Percentiles rank a stretch among this genome's conserved stretches.
Conservation (phyloP, 1,284 basidiomycete species). For the Phylloboletellus chloephorus region DNA sequence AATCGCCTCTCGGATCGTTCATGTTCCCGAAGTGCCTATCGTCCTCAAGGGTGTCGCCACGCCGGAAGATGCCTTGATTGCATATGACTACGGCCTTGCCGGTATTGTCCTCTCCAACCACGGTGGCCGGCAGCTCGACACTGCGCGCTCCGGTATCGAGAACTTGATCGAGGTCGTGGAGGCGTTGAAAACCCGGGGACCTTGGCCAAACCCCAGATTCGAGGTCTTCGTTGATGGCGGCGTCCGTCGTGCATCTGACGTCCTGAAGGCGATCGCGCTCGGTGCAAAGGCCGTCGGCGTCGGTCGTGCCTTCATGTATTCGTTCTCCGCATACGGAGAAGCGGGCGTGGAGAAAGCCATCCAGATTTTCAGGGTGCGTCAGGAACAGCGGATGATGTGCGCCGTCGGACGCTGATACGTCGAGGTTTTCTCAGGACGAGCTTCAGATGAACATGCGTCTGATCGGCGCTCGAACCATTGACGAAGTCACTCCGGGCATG, state of each 20-base stretch:
- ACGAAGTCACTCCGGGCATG: conserved; percentile 57
- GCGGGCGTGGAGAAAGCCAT: conserved; percentile 51
- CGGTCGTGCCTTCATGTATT: conserved; percentile 58
- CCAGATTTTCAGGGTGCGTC: conserved; percentile 41
- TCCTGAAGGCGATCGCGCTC: conserved; percentile 67
- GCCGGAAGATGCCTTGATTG: conserved; percentile 61
- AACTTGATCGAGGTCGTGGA: conserved; percentile 60
- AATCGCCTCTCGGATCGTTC: neutral
- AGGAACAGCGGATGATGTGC: conserved; percentile 6
- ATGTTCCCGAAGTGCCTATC: conserved; percentile 43
- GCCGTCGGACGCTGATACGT: conserved; percentile 12
- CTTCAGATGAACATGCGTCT: conserved; percentile 58
- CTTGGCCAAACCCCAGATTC: conserved; percentile 46
- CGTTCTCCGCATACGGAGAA: conserved; percentile 61
- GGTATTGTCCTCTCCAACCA: conserved; percentile 68
- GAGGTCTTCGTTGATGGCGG: conserved; percentile 71
- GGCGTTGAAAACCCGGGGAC: conserved; percentile 48
- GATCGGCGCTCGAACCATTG: conserved; percentile 51
- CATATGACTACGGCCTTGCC: conserved; percentile 57
- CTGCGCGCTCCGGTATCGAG: conserved; percentile 57
- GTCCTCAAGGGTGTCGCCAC: conserved; percentile 57
- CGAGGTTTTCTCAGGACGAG: conserved; percentile 46
- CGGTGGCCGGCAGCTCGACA: conserved; percentile 65
- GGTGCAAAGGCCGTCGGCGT: conserved; percentile 60
- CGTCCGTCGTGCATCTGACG: conserved; percentile 63